phyloP scores from a whole-genome alignment of 805 yeast species.

The Candida vartiovaarae region DNA sequence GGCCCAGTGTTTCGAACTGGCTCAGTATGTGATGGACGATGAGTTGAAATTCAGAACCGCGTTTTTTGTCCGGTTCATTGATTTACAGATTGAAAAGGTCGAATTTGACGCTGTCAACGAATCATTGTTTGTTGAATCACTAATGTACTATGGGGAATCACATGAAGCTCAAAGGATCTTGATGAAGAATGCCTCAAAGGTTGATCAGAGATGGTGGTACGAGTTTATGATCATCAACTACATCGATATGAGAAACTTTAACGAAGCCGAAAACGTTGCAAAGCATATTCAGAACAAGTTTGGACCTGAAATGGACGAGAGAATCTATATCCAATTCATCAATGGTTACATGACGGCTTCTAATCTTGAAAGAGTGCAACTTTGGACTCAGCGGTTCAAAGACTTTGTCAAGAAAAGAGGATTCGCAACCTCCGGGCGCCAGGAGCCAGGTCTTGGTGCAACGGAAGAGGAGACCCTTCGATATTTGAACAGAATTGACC shows the following conservation, averaged over 20 bases:
- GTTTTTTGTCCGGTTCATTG: constrained; percentile 33
- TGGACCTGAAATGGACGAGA: constrained; percentile 30
- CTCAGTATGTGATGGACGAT: constrained; percentile 31
- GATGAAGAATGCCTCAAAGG: constrained; percentile 22
- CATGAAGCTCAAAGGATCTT: constrained; percentile 33
- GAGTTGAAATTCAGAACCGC: constrained; percentile 28
- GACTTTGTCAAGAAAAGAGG: constrained; percentile 24
- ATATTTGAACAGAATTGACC: constrained; percentile 24
- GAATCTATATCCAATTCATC: constrained; percentile 29
- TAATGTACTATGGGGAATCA: constrained; percentile 28
- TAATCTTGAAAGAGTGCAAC: constrained; percentile 22
- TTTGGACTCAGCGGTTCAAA: constrained; percentile 27
- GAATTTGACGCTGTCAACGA: constrained; percentile 47
- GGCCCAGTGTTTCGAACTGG: constrained; percentile 32
- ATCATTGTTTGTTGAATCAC: constrained; percentile 39
- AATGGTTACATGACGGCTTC: constrained; percentile 24
- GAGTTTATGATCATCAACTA: constrained; percentile 40
- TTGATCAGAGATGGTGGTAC: constrained; percentile 45
- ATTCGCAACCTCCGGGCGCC: constrained; percentile 7
- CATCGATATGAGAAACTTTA: constrained; percentile 27
- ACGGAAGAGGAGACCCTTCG: constrained; percentile 25
- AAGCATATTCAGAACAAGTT: constrained; percentile 19
- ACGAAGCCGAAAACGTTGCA: constrained; percentile 31
- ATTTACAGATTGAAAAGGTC: constrained; percentile 35
- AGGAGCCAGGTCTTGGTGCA: constrained; percentile 16